Percentiles rank a stretch among this genome's conserved stretches.
Conservation (phyloP, 2,329 filamentous ascomycete species). For the Phialophora expanda region DNA sequence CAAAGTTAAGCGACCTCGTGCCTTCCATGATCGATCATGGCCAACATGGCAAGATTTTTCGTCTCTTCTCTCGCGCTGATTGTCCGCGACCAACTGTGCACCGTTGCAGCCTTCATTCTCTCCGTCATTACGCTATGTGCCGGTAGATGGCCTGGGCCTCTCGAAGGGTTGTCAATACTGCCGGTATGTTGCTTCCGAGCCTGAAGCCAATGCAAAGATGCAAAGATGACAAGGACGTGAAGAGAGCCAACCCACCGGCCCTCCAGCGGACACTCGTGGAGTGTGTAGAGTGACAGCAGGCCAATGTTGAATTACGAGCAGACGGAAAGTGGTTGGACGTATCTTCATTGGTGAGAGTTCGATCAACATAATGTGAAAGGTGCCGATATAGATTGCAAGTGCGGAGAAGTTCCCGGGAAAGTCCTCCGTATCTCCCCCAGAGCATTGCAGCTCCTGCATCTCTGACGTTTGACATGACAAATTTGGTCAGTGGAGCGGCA, state of each 20-base stretch:
- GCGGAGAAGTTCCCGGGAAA: no score
- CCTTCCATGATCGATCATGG: background rate
- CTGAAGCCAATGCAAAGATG: no score
- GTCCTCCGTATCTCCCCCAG: no score
- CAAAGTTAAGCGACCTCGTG: background rate
- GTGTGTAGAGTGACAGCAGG: background rate
- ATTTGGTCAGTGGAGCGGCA: no score
- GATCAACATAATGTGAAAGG: no score
- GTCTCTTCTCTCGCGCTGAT: conserved; percentile 9
- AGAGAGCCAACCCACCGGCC: background rate
- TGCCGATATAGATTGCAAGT: no score
- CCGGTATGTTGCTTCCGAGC: conserved; percentile 6
- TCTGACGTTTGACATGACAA: no score
- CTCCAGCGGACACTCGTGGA: background rate
- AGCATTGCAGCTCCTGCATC: no score
- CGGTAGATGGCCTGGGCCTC: background rate
- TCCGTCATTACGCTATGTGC: conserved; percentile 7
- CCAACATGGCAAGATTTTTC: conserved; percentile 1
- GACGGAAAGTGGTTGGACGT: no score
- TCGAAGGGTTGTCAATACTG: conserved; percentile 10
- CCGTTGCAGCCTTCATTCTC: conserved; percentile 6
- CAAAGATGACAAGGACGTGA: background rate
- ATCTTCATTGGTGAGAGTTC: no score
- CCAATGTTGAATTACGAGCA: background rate
- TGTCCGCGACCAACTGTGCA: conserved; percentile 1